Evolutionary conservation across 306 rosid genomes (phyloP).

Genomic region (Abrus precatorius): DNA sequence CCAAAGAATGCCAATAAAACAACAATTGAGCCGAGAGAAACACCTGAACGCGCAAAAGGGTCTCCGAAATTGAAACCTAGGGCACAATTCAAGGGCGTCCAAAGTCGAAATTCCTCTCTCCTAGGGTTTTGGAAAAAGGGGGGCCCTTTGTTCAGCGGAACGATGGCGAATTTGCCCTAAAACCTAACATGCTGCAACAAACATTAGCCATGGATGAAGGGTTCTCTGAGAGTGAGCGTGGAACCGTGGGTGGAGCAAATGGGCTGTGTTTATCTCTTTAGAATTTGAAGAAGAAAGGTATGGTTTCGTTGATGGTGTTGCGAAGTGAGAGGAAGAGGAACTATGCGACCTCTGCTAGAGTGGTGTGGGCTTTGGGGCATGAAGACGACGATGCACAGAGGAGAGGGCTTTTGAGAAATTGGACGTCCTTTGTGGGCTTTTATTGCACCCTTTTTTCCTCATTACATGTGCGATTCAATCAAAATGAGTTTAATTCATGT

Average conservation of each 20-base stretch:
- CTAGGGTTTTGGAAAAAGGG: constrained; percentile 91
- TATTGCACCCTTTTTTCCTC: constrained; percentile 26
- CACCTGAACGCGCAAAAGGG: constrained; percentile 68
- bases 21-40: constrained; percentile 51
- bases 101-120: constrained; percentile 54
- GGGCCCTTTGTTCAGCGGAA: constrained; percentile 42
- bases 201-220: constrained; percentile 73
- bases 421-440: constrained; percentile 87
- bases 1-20: constrained; percentile 47
- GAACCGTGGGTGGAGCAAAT: constrained; percentile 51
- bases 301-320: constrained; percentile 43
- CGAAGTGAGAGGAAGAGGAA: constrained; percentile 54
- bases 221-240: constrained; percentile 39
- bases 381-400: constrained; percentile 73
- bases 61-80: constrained; percentile 61
- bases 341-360: constrained; percentile 88
- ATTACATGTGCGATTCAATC: background rate
- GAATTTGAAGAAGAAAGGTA: constrained; percentile 44
- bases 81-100: constrained; percentile 58
- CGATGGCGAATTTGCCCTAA: constrained; percentile 63
- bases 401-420: constrained; percentile 69
- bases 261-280: constrained; percentile 46
- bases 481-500: background rate
- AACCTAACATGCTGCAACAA: constrained; percentile 53
- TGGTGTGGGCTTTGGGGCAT: constrained; percentile 91